Base-by-base conservation (phyloP, 2,329 filamentous ascomycete species). In the Fusarium armeniacum region DNA sequence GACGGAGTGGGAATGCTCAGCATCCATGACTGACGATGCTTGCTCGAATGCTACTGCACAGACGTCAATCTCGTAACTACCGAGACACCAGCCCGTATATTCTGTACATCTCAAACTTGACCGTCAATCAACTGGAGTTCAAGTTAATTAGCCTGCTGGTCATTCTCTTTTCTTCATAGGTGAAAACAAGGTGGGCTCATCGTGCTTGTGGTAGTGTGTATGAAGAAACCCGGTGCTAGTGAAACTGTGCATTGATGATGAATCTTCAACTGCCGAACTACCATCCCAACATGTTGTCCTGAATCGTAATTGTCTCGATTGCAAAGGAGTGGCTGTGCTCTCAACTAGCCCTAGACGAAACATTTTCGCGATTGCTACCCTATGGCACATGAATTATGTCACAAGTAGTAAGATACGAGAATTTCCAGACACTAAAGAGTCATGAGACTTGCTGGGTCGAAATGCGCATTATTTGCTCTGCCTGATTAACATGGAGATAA, bases 71-170 rank as follows among this genome's bases (percentile, higher is more conserved):
- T 38, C 33, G 24, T 32, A 49, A 56, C 43, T 49, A 55, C 40
- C 52, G 52, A 55, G 52, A 55, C 32, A 38, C 26, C 18, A 8
- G 16, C 18, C 52, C 52, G 22, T 41, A 46, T 36, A 20, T 55
- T 24, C 7, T 46, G 10, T 16, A 22, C 16, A 26, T 35, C 12
- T 4, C 15, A 36, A 28, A 36, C 24, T 11, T 22, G 24, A 28
- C 28, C 32, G 30, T 30, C 30, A 20, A 26, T 16, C 6, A 1
- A 28, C 4, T 30, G 6, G 18, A 16, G n/a, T 10, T 11, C 24
- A 26, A 28, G 15, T 12, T 3, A 22, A 44, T 26, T 44, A 44
- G 16, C 24, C 15, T 44, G 10, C 24, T 26, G 6, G 22, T 24
- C 15, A n/a, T 16, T 44, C 15, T 44, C 24, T 9, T 26, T 6